These are phyloP conservation scores for Lasiodiplodia sp. DNA, from an alignment of 2,329 filamentous ascomycete genomes.

Conservation along the genomic window DNA sequence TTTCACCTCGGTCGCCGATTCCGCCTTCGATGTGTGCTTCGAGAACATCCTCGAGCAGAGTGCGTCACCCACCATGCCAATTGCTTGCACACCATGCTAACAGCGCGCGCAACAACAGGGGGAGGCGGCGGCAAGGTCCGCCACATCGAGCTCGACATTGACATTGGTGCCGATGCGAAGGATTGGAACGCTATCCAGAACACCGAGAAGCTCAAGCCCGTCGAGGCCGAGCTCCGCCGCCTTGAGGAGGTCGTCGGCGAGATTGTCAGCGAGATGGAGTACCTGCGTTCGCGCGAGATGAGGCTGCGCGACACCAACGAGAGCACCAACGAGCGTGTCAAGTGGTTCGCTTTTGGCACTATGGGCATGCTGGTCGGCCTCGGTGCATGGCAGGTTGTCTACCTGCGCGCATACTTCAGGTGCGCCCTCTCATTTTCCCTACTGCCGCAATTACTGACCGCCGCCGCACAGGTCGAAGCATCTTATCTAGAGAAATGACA, in stretches of 20 bases:
- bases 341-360: conserved; percentile 96
- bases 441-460: neutral
- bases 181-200: conserved; percentile 98
- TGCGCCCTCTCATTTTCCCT: conserved; percentile 47
- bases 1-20: conserved; percentile 91
- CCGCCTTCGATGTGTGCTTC: conserved; percentile 95
- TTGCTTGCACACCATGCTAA: conserved; percentile 5
- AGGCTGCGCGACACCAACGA: conserved; percentile 98
- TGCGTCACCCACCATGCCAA: conserved; percentile 56
- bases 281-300: conserved; percentile 87
- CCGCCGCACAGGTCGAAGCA: conserved; percentile 53
- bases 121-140: conserved; percentile 60
- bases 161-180: conserved; percentile 95
- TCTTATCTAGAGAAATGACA: conserved; percentile 51
- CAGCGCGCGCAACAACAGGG: conserved; percentile 35
- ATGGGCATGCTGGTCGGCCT: conserved; percentile 89
- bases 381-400: conserved; percentile 97
- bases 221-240: conserved; percentile 91
- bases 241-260: conserved; percentile 91
- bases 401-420: conserved; percentile 96
- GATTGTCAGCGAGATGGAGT: conserved; percentile 95
- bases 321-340: conserved; percentile 98
- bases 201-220: conserved; percentile 95
- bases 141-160: conserved; percentile 88
- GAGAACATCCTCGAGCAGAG: conserved; percentile 79